Conservation (phyloP, 306 rosid genomes). For the Malus sieversii region DNA sequence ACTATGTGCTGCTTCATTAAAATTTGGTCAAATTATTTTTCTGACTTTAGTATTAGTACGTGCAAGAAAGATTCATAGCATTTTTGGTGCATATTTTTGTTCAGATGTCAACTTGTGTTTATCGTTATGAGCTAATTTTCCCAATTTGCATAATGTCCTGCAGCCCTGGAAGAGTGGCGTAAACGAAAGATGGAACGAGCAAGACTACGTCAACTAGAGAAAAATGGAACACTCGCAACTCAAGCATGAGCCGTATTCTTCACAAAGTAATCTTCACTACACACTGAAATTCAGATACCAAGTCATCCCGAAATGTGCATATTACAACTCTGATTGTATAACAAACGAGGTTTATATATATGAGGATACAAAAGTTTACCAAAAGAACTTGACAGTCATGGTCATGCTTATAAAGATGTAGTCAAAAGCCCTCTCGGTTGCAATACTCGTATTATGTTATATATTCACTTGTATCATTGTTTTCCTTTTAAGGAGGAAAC, state of each 20-base stretch:
- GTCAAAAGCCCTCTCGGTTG: not conserved
- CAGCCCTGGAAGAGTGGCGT: conserved; percentile 99
- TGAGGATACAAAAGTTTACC: not conserved
- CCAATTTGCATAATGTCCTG: conserved; percentile 16
- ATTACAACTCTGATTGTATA: not conserved
- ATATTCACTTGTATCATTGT: not conserved
- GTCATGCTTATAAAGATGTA: not conserved
- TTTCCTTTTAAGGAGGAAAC: not conserved
- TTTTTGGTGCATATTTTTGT: not conserved
- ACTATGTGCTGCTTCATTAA: not conserved
- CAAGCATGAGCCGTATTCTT: conserved; percentile 27
- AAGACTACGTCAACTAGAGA: conserved; percentile 67
- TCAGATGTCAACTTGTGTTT: too few species aligned
- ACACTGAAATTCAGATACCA: not conserved
- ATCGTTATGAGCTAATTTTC: not conserved
- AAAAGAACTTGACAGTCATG: not conserved
- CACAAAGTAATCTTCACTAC: not conserved
- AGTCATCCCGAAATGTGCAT: not conserved
- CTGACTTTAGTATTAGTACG: not conserved
- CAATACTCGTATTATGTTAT: not conserved
- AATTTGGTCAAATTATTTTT: not conserved
- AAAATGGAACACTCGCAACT: conserved; percentile 62
- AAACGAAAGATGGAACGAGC: conserved; percentile 96
- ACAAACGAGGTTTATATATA: not conserved
- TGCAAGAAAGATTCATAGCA: not conserved